Evolutionary conservation across 2,329 filamentous ascomycete species (phyloP), one percentile per base, ranked within the genome.

Genomic region (Diaporthe nobilis): DNA sequence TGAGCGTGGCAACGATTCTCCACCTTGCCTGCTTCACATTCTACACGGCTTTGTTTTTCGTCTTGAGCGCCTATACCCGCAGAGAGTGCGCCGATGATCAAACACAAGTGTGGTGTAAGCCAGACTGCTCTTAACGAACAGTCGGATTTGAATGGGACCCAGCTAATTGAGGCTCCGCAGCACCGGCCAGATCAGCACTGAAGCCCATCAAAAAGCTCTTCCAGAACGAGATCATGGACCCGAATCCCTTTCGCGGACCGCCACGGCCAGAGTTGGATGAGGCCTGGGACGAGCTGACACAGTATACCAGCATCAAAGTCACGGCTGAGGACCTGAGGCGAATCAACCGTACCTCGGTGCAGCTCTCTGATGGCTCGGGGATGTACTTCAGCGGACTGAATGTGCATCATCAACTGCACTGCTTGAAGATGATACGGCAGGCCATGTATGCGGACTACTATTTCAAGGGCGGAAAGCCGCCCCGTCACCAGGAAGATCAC

Each of bases 361-460:
- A 31, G 51, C 51, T 55, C 13, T 55, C 51, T 55, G 51, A 55
- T 55, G 51, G 51, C 25, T 55, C 51, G 25, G 51, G 51, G 12
- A 55, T 55, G 51, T 55, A 55, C 25, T 31, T 25, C 17, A 55
- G 51, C 25, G 51, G 51, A 28, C 25, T 55, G 51, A 55, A 55
- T 28, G 51, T 55, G n/a, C 51, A 55, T 25, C 51, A 55, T 28
- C 51, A 55, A 28, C 25, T 55, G 17, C 51, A 55, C 25, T 55
- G 51, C 51, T 25, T 55, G 51, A 55, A 55, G 25, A 55, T 55
- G 51, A 55, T 55, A 15, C 51, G n/a, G n/a, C 51, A 55, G 25
- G 51, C 51, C 4, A 55, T 55, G 9, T 55, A 55, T 31, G 13
- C 51, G 12, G 51, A 55, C 10, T 55, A 55, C 13, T 55, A 55